Conservation (phyloP, 179 eudicot species). For the Beta macrorhiza region DNA sequence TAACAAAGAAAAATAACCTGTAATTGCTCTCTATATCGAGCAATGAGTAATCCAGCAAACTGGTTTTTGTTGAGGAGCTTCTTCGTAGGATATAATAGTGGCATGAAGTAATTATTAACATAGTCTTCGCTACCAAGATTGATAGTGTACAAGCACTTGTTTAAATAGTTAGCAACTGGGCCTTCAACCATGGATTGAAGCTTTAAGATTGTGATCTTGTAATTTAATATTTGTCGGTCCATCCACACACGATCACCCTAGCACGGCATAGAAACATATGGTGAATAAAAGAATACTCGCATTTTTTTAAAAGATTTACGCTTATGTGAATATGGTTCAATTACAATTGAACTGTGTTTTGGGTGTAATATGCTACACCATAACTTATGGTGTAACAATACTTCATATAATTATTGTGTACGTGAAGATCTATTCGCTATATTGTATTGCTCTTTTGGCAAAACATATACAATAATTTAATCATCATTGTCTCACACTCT, state of each 20-base stretch:
- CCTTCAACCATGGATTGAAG: conserved; percentile 15
- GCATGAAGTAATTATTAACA: conserved; percentile 35
- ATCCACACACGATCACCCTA: conserved; percentile 31
- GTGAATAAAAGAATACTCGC: background rate
- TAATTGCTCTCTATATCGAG: conserved; percentile 24
- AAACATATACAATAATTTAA: no score
- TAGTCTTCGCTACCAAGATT: conserved; percentile 38
- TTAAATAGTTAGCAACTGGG: conserved; percentile 18
- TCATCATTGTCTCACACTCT: no score
- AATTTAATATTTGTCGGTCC: conserved; percentile 14
- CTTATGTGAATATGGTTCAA: no score
- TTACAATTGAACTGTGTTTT: no score
- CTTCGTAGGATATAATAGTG: conserved; percentile 16
- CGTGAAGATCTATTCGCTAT: no score
- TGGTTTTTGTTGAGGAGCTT: conserved; percentile 15
- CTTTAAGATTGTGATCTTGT: conserved; percentile 11
- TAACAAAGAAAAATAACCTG: conserved; percentile 13
- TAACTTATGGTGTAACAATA: no score
- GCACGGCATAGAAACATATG: background rate
- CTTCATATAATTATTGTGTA: no score
- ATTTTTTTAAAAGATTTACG: no score
- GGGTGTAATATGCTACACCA: no score
- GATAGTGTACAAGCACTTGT: conserved; percentile 30
- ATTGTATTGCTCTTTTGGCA: no score
- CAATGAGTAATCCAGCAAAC: conserved; percentile 25